Evolutionary conservation across 1,284 basidiomycete species (phyloP), one percentile per base, ranked within the genome.

Genomic region (Neolentinus lepideus): DNA sequence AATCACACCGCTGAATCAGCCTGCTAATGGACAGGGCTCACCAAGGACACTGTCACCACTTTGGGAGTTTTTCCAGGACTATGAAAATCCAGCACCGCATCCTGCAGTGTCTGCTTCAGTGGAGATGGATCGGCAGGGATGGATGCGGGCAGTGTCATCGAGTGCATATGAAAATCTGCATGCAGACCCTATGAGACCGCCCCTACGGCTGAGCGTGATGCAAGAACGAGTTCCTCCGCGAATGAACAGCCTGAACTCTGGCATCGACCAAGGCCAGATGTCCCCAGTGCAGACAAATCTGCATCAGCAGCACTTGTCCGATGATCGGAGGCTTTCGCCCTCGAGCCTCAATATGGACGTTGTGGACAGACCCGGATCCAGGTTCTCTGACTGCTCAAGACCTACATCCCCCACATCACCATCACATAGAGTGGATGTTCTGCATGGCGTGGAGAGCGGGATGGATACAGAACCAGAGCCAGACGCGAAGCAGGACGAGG

Each of bases 401-500:
- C 78, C 85, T 9, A 72, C 73, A 9, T 87, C 85, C 2, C 83
- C 83, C 1, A 16, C 54, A 16, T 56, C 54, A n/a, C 60, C 60
- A 26, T 74, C 78, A 1, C 78, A 82, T 63, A 74, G 70, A 31
- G 80, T 77, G 0, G 86, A 90, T 64, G 86, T 90, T 8, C 87
- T 87, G 55, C 81, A 78, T 55, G 74, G 80, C 11, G 73, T 88
- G 19, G 87, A 88, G 68, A 88, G 85, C 62, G 85, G 82, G n/a
- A 85, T 82, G 3, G 86, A 88, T 59, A 84, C 80, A 0, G 84
- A 86, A 51, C 69, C 72, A 0, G 85, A 87, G 57, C 72, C 67
- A 45, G 79, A 81, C 6, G 67, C 57, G 21, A 73, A 69, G 33
- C 70, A 72, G 45, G 68, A 66, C 21, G 62, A 66, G 6, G 55